phyloP scores from a whole-genome alignment of 2,329 filamentous ascomycete species.

The Pseudocercospora macadamiae region DNA sequence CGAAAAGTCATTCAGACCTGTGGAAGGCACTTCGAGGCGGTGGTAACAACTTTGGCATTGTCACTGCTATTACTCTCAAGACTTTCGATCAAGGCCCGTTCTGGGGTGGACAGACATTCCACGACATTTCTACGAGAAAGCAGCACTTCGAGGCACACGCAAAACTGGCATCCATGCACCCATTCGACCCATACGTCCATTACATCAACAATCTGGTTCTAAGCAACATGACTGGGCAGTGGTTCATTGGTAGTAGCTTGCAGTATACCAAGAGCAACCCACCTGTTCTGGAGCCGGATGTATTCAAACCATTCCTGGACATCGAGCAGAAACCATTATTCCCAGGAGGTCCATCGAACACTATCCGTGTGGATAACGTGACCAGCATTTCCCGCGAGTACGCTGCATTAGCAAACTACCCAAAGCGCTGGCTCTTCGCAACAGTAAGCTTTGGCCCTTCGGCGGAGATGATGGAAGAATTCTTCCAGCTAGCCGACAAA shows the following conservation, averaged over 20 bases:
- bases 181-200: conserved; percentile 27
- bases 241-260: conserved; percentile 32
- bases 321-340: conserved; percentile 21
- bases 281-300: conserved; percentile 17
- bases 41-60: conserved; percentile 30
- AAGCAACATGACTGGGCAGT: conserved; percentile 20
- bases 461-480: conserved; percentile 28
- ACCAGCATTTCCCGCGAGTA: conserved; percentile 26
- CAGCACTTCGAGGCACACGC: conserved; percentile 18
- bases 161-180: conserved; percentile 14
- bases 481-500: conserved; percentile 26
- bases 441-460: conserved; percentile 25
- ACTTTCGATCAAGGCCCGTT: conserved; percentile 25
- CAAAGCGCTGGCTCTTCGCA: conserved; percentile 28
- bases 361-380: conserved; percentile 27
- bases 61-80: conserved; percentile 23
- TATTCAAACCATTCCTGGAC: conserved; percentile 23
- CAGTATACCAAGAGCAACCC: conserved; percentile 32
- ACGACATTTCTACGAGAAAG: conserved; percentile 20
- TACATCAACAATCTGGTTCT: conserved; percentile 28
- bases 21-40: conserved; percentile 28
- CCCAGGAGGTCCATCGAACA: conserved; percentile 25
- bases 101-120: conserved; percentile 28
- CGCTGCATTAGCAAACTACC: conserved; percentile 19
- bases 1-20: conserved; percentile 26